phyloP scores from a whole-genome alignment of 306 rosid species.

The Chamaecrista fasciculata region DNA sequence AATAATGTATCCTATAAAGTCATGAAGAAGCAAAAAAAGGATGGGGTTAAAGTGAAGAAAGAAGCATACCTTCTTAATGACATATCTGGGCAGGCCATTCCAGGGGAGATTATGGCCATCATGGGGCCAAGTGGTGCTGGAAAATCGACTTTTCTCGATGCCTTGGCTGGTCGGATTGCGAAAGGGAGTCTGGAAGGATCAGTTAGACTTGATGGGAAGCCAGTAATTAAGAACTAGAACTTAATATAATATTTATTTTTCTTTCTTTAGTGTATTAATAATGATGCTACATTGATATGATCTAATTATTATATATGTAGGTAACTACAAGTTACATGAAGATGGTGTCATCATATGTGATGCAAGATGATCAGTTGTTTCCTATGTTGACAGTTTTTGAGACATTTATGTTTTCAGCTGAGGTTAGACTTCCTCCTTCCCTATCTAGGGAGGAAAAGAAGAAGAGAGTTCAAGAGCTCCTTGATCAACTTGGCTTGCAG shows the following conservation, averaged over 20 bases:
- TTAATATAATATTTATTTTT: no score
- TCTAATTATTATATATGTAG: conserved; percentile 47
- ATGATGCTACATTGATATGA: neutral
- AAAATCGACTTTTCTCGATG: conserved; percentile 91
- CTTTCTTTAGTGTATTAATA: neutral
- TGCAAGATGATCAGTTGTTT: conserved; percentile 92
- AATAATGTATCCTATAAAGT: conserved; percentile 61
- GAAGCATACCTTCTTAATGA: conserved; percentile 75
- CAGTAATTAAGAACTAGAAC: conserved; percentile 39
- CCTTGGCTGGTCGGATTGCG: conserved; percentile 79
- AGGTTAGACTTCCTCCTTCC: conserved; percentile 85
- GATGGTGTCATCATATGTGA: conserved; percentile 89
- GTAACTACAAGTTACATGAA: conserved; percentile 87
- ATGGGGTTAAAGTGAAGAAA: conserved; percentile 67
- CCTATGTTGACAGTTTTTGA: conserved; percentile 86
- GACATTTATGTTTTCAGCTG: conserved; percentile 89
- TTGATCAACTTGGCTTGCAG: conserved; percentile 73
- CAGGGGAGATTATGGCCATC: conserved; percentile 83
- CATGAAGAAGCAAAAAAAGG: conserved; percentile 65
- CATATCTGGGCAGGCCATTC: conserved; percentile 73
- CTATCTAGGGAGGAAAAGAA: conserved; percentile 63
- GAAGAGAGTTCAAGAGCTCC: conserved; percentile 67
- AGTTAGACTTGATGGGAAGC: conserved; percentile 68
- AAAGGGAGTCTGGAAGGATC: conserved; percentile 86
- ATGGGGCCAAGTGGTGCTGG: conserved; percentile 98